Percentiles rank a stretch among this genome's conserved stretches.
These are phyloP conservation scores for Penicillium bialowiezense DNA, from an alignment of 495 filamentous ascomycete genomes.

Conservation along the genomic window DNA sequence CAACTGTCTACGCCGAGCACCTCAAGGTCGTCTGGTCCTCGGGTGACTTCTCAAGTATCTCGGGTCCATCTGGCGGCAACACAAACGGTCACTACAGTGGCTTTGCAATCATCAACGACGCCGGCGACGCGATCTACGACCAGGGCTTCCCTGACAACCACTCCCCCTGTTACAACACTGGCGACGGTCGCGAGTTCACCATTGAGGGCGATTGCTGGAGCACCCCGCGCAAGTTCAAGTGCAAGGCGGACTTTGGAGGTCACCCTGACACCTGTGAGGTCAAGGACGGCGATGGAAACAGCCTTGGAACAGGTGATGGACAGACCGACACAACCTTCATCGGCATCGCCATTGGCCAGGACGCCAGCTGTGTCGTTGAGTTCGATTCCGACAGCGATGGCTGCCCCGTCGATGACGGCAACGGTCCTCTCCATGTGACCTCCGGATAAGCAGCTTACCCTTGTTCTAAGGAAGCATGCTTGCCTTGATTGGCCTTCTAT, in stretches of 20 bases:
- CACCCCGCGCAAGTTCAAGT: slow-evolving; percentile 17
- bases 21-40: slow-evolving; percentile 15
- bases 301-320: slow-evolving; percentile 13
- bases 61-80: slow-evolving; percentile 15
- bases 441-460: slow-evolving; percentile 2
- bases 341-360: slow-evolving; percentile 16
- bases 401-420: slow-evolving; percentile 18
- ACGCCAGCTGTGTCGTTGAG: slow-evolving; percentile 18
- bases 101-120: slow-evolving; percentile 17
- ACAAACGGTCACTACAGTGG: slow-evolving; percentile 10
- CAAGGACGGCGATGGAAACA: slow-evolving; percentile 16
- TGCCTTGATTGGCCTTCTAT: too few relatives aligned
- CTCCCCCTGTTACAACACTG: slow-evolving; percentile 18
- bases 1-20: slow-evolving; percentile 13
- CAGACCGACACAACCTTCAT: slow-evolving; percentile 16
- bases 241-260: slow-evolving; percentile 13
- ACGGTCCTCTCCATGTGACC: slow-evolving; percentile 17
- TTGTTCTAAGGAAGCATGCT: too few relatives aligned
- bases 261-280: slow-evolving; percentile 20
- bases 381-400: slow-evolving; percentile 17
- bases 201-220: slow-evolving; percentile 23
- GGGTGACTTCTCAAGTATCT: slow-evolving; percentile 17
- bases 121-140: slow-evolving; percentile 17
- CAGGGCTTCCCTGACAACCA: slow-evolving; percentile 13
- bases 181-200: slow-evolving; percentile 16